phyloP scores from a whole-genome alignment of 2,329 filamentous ascomycete species.

The Ceratocystis colombiana region DNA sequence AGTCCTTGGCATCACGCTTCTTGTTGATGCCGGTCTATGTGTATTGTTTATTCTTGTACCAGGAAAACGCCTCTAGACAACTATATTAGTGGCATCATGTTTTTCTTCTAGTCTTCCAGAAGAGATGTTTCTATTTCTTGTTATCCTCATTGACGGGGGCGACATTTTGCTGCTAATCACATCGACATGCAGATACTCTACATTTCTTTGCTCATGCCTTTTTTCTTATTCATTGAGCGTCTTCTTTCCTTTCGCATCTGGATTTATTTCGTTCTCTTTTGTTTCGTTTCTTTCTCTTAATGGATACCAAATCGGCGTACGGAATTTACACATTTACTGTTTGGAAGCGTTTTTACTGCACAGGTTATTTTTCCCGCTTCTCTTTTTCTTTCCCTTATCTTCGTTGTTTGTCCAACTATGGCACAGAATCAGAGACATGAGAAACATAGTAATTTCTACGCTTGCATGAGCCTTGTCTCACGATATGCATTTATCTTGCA shows the following conservation, averaged over 20 bases:
- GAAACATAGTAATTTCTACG: no score
- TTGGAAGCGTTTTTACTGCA: conserved; percentile 15
- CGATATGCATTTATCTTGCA: not conserved
- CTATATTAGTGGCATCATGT: not conserved
- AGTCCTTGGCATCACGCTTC: conserved; percentile 62
- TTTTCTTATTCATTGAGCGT: not conserved
- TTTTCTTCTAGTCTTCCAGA: not conserved
- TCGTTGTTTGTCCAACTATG: not conserved
- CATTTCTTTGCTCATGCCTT: not conserved
- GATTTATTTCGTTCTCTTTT: conserved; percentile 6
- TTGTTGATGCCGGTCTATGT: conserved; percentile 72
- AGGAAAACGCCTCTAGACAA: conserved; percentile 60
- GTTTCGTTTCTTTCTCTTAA: conserved; percentile 18
- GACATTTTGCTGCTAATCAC: not conserved
- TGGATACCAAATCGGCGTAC: conserved; percentile 22
- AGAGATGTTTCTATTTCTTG: not conserved
- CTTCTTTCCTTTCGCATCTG: not conserved
- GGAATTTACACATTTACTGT: conserved; percentile 10
- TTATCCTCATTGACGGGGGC: not conserved
- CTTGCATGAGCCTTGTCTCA: no score
- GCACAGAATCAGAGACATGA: no score
- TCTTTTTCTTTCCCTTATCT: not conserved
- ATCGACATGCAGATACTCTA: not conserved
- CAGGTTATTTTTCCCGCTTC: conserved; percentile 1
- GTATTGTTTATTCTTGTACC: conserved; percentile 92